Conservation (phyloP, 208 protist genomes). For the Trypanosoma grayi region DNA sequence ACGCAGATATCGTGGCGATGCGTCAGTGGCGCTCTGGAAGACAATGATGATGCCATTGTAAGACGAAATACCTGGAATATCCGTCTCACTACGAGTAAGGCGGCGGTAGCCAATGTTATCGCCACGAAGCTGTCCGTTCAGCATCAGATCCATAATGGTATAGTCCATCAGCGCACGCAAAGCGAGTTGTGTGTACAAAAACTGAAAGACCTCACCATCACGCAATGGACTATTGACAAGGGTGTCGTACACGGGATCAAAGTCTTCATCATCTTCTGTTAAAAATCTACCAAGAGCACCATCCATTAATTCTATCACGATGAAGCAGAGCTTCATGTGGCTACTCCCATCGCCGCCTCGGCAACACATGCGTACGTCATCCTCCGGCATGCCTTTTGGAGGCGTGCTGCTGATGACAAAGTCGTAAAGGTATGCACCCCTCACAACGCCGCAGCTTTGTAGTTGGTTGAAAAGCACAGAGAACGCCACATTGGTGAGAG, state of each 20-base stretch:
- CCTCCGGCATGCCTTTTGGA: slow-evolving; percentile 48
- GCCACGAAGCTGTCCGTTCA: slow-evolving; percentile 80
- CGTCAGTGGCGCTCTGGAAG: slow-evolving; percentile 44
- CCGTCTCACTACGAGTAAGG: slow-evolving; percentile 13
- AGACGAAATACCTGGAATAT: slow-evolving; percentile 14
- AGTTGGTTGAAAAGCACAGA: slow-evolving; percentile 78
- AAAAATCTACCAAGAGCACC: slow-evolving; percentile 83
- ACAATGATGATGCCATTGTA: slow-evolving; percentile 63
- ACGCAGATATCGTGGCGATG: slow-evolving; percentile 49
- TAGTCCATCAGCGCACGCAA: slow-evolving; percentile 73
- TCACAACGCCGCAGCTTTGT: slow-evolving; percentile 52
- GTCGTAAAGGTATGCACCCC: slow-evolving; percentile 55
- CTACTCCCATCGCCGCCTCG: background rate
- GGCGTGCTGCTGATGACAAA: slow-evolving; percentile 66
- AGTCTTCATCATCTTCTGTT: slow-evolving; percentile 65
- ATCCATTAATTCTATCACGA: slow-evolving; percentile 83
- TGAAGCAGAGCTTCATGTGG: slow-evolving; percentile 64
- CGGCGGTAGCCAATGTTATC: slow-evolving; percentile 81
- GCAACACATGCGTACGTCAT: slow-evolving; percentile 42
- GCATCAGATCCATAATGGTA: slow-evolving; percentile 80
- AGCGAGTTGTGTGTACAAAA: slow-evolving; percentile 76
- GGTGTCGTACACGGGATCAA: slow-evolving; percentile 80
- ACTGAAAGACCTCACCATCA: slow-evolving; percentile 79
- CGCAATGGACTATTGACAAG: slow-evolving; percentile 69
- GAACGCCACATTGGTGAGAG: slow-evolving; percentile 81